Percentiles rank a stretch among this genome's conserved stretches.
Conservation (phyloP, 2,329 filamentous ascomycete species). For the Lomentospora prolificans region DNA sequence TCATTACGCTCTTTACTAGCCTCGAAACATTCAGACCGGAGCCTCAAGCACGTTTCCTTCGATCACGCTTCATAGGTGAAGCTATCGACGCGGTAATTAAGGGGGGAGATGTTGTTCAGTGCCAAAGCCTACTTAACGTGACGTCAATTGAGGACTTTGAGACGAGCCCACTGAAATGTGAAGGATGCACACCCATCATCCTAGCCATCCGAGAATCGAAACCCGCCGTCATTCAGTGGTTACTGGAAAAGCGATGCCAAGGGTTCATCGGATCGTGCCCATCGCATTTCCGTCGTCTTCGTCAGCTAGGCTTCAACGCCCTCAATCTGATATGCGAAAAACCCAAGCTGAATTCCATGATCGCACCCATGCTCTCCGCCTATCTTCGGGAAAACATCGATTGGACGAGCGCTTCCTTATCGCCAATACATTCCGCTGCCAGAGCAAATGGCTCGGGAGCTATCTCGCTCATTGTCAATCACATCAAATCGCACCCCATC, state of each 20-base stretch:
- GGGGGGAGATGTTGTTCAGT: background rate
- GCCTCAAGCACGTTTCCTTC: background rate
- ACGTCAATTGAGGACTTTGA: slow-evolving; percentile 3
- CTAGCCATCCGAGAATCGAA: slow-evolving; percentile 3
- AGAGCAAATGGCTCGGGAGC: background rate
- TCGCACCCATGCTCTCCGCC: background rate
- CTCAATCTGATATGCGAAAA: slow-evolving; percentile 1
- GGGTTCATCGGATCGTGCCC: slow-evolving; percentile 5
- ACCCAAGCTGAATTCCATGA: background rate
- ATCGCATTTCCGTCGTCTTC: background rate
- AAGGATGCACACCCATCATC: slow-evolving; percentile 2
- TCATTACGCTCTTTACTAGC: slow-evolving; percentile 1
- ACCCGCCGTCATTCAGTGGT: background rate
- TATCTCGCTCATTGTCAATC: background rate
- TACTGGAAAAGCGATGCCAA: background rate
- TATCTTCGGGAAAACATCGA: slow-evolving; percentile 3
- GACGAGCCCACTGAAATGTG: slow-evolving; percentile 1
- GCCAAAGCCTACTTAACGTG: background rate
- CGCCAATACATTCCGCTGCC: background rate
- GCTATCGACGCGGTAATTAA: slow-evolving; percentile 1
- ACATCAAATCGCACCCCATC: background rate
- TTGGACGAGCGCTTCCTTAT: slow-evolving; percentile 3
- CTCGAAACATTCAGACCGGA: background rate
- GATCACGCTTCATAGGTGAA: background rate
- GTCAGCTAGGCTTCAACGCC: slow-evolving; percentile 1